These are phyloP conservation scores for Curvularia spicifera DNA, from an alignment of 2,329 filamentous ascomycete species.

Conservation along the genomic window DNA sequence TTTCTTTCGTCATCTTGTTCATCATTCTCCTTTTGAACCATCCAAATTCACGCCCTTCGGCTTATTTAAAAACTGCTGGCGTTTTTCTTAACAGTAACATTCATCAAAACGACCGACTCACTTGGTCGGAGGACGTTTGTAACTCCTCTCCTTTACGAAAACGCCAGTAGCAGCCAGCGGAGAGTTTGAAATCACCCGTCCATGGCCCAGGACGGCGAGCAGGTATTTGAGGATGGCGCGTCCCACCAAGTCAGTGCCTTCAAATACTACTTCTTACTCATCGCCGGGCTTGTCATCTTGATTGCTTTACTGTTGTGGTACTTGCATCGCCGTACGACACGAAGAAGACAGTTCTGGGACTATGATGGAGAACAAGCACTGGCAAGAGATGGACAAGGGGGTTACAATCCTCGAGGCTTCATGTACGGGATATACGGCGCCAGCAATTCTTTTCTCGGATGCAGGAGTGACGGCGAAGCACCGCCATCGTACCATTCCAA, in stretches of 20 bases:
- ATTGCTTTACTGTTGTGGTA: slow-evolving; percentile 53
- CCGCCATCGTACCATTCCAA: slow-evolving; percentile 66
- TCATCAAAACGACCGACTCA: background rate
- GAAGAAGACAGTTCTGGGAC: slow-evolving; percentile 37
- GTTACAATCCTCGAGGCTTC: slow-evolving; percentile 41
- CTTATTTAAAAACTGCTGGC: background rate
- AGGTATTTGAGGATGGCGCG: background rate
- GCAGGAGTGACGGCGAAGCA: slow-evolving; percentile 65
- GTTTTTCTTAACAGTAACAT: background rate
- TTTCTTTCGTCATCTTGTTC: background rate
- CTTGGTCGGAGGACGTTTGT: background rate
- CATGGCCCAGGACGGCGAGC: background rate
- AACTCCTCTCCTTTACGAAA: background rate
- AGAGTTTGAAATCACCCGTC: background rate
- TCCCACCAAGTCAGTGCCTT: slow-evolving; percentile 32
- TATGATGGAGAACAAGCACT: slow-evolving; percentile 43
- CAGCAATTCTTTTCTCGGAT: slow-evolving; percentile 24
- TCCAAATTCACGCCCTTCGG: background rate
- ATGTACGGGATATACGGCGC: slow-evolving; percentile 35
- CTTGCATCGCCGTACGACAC: slow-evolving; percentile 54
- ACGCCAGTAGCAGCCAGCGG: background rate
- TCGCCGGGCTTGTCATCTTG: slow-evolving; percentile 59
- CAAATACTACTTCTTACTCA: slow-evolving; percentile 63
- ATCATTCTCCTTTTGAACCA: background rate
- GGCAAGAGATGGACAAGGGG: slow-evolving; percentile 47